These are phyloP conservation scores for Trebouxia gelatinosa DNA, from an alignment of 163 green algal genomes.

Conservation along the genomic window DNA sequence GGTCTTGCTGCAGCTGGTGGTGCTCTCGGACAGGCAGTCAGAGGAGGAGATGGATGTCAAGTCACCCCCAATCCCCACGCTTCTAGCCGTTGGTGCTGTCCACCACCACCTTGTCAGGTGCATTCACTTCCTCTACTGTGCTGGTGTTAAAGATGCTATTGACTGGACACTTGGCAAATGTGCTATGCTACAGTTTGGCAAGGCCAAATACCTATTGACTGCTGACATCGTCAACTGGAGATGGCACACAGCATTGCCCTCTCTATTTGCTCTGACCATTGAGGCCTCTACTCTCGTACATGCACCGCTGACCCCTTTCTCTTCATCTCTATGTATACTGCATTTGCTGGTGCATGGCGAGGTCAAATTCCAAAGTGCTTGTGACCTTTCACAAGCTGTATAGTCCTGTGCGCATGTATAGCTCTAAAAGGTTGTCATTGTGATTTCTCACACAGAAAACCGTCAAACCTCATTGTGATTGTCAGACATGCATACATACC, in stretches of 20 bases:
- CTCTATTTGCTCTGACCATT: background rate
- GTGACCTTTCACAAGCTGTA: too few relatives aligned
- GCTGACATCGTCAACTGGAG: background rate
- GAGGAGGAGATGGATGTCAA: slow-evolving; percentile 43
- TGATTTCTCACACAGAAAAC: too few relatives aligned
- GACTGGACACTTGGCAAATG: background rate
- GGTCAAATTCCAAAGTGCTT: too few relatives aligned
- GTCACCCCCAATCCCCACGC: slow-evolving; percentile 82
- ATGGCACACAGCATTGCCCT: background rate
- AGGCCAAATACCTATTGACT: background rate
- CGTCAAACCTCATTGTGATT: too few relatives aligned
- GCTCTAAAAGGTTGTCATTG: too few relatives aligned
- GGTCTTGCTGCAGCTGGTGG: slow-evolving; percentile 40
- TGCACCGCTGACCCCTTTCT: too few relatives aligned
- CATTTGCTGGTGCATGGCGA: too few relatives aligned
- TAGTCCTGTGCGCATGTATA: too few relatives aligned
- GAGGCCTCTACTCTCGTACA: too few relatives aligned
- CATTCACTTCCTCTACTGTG: background rate
- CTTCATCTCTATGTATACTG: too few relatives aligned
- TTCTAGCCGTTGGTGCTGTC: slow-evolving; percentile 92
- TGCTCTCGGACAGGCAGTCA: slow-evolving; percentile 59
- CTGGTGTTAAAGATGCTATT: background rate
- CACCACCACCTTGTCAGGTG: slow-evolving; percentile 97
- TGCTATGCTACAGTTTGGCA: background rate
- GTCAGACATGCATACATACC: too few relatives aligned